phyloP scores from a whole-genome alignment of 2,329 filamentous ascomycete genomes.

The Colletotrichum brevisporum region DNA sequence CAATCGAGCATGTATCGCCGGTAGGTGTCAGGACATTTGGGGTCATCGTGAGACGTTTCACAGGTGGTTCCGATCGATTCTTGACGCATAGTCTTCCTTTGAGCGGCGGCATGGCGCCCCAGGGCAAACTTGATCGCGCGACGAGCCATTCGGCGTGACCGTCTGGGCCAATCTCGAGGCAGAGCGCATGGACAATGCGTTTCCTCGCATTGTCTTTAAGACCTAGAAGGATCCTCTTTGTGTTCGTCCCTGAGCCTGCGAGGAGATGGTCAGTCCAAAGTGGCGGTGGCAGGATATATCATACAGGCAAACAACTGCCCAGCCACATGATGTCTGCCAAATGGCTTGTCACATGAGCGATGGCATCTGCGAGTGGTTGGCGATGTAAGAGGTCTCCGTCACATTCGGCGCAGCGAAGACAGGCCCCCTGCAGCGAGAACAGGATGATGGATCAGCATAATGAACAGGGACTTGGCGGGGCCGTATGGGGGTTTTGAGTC shows the following conservation, averaged over 20 bases:
- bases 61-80: too few species aligned
- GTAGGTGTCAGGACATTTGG: too few species aligned
- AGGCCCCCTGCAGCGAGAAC: conserved; percentile 9
- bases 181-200: conserved; percentile 5
- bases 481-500: conserved; percentile 27
- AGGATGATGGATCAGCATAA: conserved; percentile 22
- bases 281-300: neutral
- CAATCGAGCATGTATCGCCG: too few species aligned
- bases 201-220: neutral
- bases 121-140: neutral
- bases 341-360: conserved; percentile 37
- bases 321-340: neutral
- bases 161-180: conserved; percentile 16
- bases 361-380: conserved; percentile 27
- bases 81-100: too few species aligned
- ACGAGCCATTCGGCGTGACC: conserved; percentile 1
- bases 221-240: conserved; percentile 6
- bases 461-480: conserved; percentile 28
- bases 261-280: neutral
- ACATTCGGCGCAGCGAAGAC: conserved; percentile 16
- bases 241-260: neutral
- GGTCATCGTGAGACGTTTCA: too few species aligned
- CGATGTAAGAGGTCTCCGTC: conserved; percentile 13
- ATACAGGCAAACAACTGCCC: neutral
- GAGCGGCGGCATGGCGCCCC: too few species aligned